Evolutionary conservation across 331 rosid species (phyloP), one percentile per base, ranked within the genome.

Genomic region (Cydonia oblonga): DNA sequence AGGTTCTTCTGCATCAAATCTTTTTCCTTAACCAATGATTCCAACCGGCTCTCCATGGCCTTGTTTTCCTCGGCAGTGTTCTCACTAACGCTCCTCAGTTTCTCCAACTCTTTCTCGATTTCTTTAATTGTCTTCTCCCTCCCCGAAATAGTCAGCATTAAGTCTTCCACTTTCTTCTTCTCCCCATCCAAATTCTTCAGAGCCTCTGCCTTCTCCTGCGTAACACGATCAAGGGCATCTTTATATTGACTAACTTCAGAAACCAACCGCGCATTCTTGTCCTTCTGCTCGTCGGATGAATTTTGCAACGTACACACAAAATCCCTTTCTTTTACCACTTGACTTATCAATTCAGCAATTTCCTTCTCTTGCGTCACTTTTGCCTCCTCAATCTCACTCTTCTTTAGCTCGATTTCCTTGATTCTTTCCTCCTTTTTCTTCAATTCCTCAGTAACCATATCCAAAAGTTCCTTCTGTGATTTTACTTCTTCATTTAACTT

Each of bases 1-100:
- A 89, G 83, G 68, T 49, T 76, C 68, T 72, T 69, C 79, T 74
- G 75, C 69, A 76, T n/a, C 4, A 12, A 60, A 52, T 78, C 82
- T 9, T 86, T 86, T 78, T 93, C 96, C 14, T 69, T 73, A 24
- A 53, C 40, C 88, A 86, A 26, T 32, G 38, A 53, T 28, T 70
- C 79, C 25, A 81, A 69, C 24, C 23, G 74, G 69, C 54, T 73
- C 65, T 83, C 86, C 59, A 82, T 52, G 70, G 16, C 76, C 70
- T 75, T 79, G 42, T 72, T 79, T 57, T 44, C 82, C 71, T 76
- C 76, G 15, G 72, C 56, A 4, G 84, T 46, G 67, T 75, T 81
- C 20, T 78, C 80, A 10, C 20, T 62, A 29, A 79, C 85, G 2
- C 49, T 76, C 64, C 68, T 89, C 78, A 78, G 6, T 51, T 52